phyloP scores from a whole-genome alignment of 331 rosid species.

The Arachis monticola region DNA sequence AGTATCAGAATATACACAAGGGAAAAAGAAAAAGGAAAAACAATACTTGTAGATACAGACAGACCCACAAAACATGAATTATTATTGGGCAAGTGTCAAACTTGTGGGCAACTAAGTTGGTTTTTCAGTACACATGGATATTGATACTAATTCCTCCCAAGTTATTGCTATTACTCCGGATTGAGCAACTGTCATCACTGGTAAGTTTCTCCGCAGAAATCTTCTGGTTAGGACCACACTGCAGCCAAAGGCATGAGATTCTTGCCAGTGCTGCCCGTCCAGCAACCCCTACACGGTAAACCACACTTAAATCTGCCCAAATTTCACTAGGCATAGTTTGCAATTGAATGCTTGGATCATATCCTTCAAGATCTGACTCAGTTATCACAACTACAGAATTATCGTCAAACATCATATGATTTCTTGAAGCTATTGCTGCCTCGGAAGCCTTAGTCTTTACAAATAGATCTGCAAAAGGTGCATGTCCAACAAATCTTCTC shows the following conservation, averaged over 20 bases:
- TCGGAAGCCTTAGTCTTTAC: slow-evolving; percentile 46
- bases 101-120: slow-evolving; percentile 18
- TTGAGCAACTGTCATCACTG: slow-evolving; percentile 65
- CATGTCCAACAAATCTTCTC: slow-evolving; percentile 49
- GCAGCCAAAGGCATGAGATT: slow-evolving; percentile 89
- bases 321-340: slow-evolving; percentile 55
- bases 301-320: slow-evolving; percentile 87
- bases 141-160: slow-evolving; percentile 77
- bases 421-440: slow-evolving; percentile 44
- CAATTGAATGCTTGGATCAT: slow-evolving; percentile 54
- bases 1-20: slow-evolving; percentile 27
- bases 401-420: slow-evolving; percentile 71
- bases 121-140: slow-evolving; percentile 79
- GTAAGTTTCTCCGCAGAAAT: slow-evolving; percentile 53
- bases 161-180: slow-evolving; percentile 48
- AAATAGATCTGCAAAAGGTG: slow-evolving; percentile 41
- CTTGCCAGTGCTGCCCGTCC: slow-evolving; percentile 87
- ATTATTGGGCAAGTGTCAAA: not conserved
- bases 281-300: slow-evolving; percentile 80
- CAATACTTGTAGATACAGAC: slow-evolving; percentile 31
- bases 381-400: slow-evolving; percentile 80
- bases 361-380: slow-evolving; percentile 87
- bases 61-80: slow-evolving; percentile 26
- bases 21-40: not conserved
- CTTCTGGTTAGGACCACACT: slow-evolving; percentile 57